phyloP scores from a whole-genome alignment of 2,329 filamentous ascomycete species.

The Tolypocladium tropicale region DNA sequence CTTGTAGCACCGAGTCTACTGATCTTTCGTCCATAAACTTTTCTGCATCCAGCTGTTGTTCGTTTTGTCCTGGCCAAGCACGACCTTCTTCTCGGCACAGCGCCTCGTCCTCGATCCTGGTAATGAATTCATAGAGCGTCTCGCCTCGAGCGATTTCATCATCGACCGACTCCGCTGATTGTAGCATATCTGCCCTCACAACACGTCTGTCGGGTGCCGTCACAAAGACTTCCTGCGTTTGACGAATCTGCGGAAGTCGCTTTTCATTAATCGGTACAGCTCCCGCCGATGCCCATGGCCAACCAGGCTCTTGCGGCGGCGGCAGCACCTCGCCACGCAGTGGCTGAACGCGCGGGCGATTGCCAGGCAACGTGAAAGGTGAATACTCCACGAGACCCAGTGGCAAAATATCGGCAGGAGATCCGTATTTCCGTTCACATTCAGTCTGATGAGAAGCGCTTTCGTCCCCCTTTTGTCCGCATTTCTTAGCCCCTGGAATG shows the following conservation, averaged over 20 bases:
- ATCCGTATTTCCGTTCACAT: too few species aligned
- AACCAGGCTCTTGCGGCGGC: neutral
- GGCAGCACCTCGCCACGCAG: neutral
- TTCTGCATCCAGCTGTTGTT: neutral
- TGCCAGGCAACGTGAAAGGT: neutral
- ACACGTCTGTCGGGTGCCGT: too few species aligned
- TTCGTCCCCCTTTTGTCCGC: neutral
- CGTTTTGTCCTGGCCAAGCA: neutral
- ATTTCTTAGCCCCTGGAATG: neutral
- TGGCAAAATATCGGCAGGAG: neutral
- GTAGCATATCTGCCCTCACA: neutral
- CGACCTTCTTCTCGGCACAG: neutral
- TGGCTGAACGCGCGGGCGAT: neutral
- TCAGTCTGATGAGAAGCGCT: neutral
- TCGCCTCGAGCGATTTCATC: conserved; percentile 10
- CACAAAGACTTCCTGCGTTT: neutral
- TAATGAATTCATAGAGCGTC: conserved; percentile 14
- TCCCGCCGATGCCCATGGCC: neutral
- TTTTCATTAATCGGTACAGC: too few species aligned
- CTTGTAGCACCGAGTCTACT: neutral
- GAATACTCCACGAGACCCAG: neutral
- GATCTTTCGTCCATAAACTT: neutral
- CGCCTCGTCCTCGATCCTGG: conserved; percentile 15
- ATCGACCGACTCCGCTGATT: neutral
- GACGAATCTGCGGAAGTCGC: neutral